Evolutionary conservation across 371 early-diverging fungal genomes (phyloP).

Genomic region (Rhizomucor miehei): DNA sequence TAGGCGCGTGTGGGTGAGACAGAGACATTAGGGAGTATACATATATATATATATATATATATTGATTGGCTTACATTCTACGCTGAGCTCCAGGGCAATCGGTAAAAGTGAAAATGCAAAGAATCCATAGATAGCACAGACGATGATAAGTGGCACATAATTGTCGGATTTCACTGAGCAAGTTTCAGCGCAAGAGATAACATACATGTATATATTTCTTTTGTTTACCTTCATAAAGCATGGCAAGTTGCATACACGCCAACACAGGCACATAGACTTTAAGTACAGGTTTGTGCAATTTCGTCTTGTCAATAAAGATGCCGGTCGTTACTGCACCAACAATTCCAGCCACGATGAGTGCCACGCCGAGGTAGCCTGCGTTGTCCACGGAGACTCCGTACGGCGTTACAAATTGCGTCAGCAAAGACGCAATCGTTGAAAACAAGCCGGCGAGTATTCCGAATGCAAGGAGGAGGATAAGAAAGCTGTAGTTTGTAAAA

Average conservation of each 20-base stretch:
- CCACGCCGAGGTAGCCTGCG: conserved; percentile 56
- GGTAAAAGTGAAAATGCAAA: conserved; percentile 42
- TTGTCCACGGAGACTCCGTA: conserved; percentile 59
- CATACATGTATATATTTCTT: background rate
- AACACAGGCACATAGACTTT: conserved; percentile 47
- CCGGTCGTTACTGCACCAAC: conserved; percentile 47
- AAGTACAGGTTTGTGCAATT: conserved; percentile 39
- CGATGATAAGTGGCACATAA: conserved; percentile 20
- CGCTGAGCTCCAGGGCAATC: conserved; percentile 41
- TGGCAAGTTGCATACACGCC: conserved; percentile 45
- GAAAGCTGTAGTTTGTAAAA: conserved; percentile 51
- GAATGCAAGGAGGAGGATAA: conserved; percentile 54
- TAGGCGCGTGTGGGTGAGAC: background rate
- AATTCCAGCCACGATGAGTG: conserved; percentile 54
- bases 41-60: too few species aligned
- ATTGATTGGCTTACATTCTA: conserved; percentile 34
- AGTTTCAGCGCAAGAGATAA: background rate
- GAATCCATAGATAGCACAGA: conserved; percentile 35
- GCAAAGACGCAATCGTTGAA: conserved; percentile 58
- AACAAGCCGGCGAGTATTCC: conserved; percentile 62
- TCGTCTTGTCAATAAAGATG: conserved; percentile 46
- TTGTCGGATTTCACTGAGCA: conserved; percentile 31
- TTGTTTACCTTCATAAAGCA: conserved; percentile 48
- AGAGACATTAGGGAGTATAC: too few species aligned
- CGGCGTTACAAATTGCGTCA: conserved; percentile 58